Evolutionary conservation across 768 basidiomycete species (phyloP).

Genomic region (Sistotremastrum suecicum): DNA sequence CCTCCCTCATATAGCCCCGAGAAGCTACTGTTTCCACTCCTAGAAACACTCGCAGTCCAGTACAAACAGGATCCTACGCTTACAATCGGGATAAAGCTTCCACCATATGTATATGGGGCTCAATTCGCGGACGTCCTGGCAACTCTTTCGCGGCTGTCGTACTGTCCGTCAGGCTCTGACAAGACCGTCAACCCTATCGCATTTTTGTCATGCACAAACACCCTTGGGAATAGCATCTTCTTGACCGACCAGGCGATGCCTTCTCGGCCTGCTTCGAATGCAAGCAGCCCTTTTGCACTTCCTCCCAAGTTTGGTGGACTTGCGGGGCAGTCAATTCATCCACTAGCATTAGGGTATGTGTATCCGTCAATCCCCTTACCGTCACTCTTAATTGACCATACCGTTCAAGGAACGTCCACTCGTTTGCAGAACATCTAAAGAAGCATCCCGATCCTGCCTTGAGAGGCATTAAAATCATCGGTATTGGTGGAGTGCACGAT

Average conservation of each 20-base stretch:
- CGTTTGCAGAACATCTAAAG: conserved; percentile 40
- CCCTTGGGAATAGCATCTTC: conserved; percentile 54
- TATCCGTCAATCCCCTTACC: conserved; percentile 9
- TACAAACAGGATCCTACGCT: conserved; percentile 37
- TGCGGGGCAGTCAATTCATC: conserved; percentile 63
- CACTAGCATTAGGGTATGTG: conserved; percentile 70
- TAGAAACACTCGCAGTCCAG: conserved; percentile 37
- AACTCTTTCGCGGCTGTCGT: conserved; percentile 28
- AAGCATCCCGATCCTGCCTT: conserved; percentile 26
- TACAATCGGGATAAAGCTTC: conserved; percentile 64
- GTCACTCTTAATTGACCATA: not conserved
- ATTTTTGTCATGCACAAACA: conserved; percentile 73
- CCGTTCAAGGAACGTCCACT: conserved; percentile 17
- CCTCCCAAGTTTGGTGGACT: conserved; percentile 57
- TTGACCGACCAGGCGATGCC: conserved; percentile 39
- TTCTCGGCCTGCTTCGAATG: conserved; percentile 1
- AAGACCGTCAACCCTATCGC: conserved; percentile 35
- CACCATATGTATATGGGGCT: conserved; percentile 51
- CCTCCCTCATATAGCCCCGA: conserved; percentile 50
- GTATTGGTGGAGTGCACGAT: conserved; percentile 70
- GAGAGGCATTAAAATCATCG: conserved; percentile 44
- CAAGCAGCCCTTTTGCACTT: conserved; percentile 33
- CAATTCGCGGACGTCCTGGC: conserved; percentile 46
- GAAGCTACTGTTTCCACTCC: conserved; percentile 32
- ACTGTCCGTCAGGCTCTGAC: conserved; percentile 1